These are phyloP conservation scores for Ilex asprella DNA, from an alignment of 257 asterid species.

Conservation along the genomic window DNA sequence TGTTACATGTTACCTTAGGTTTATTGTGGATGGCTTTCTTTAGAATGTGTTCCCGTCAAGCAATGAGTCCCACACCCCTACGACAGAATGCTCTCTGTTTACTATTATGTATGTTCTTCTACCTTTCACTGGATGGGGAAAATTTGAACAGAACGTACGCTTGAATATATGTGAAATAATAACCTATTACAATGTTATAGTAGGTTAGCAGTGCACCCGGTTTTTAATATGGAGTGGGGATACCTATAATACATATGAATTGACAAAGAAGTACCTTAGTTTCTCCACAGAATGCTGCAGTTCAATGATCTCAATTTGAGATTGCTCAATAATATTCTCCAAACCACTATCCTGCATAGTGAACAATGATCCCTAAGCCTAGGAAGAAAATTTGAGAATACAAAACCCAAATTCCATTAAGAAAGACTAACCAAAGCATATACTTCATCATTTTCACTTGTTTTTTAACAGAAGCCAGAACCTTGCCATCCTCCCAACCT, in stretches of 20 bases:
- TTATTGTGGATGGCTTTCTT: no score
- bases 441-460: slow-evolving; percentile 70
- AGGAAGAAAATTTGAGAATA: slow-evolving; percentile 11
- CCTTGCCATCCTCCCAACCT: slow-evolving; percentile 52
- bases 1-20: no score
- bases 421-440: slow-evolving; percentile 67
- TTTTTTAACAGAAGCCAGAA: slow-evolving; percentile 40
- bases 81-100: no score
- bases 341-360: slow-evolving; percentile 72
- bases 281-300: slow-evolving; percentile 86
- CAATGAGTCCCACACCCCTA: no score
- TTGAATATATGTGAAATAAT: no score
- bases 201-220: no score
- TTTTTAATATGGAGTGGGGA: no score
- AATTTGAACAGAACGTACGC: no score
- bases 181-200: no score
- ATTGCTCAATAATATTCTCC: slow-evolving; percentile 87
- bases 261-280: slow-evolving; percentile 45
- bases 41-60: no score
- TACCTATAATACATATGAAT: not conserved
- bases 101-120: no score
- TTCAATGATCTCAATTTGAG: slow-evolving; percentile 96
- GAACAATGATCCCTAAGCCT: slow-evolving; percentile 16
- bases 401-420: not conserved
- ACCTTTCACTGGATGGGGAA: no score